Conservation (phyloP, 352 stramenopile species). For the Phytophthora cactorum region DNA sequence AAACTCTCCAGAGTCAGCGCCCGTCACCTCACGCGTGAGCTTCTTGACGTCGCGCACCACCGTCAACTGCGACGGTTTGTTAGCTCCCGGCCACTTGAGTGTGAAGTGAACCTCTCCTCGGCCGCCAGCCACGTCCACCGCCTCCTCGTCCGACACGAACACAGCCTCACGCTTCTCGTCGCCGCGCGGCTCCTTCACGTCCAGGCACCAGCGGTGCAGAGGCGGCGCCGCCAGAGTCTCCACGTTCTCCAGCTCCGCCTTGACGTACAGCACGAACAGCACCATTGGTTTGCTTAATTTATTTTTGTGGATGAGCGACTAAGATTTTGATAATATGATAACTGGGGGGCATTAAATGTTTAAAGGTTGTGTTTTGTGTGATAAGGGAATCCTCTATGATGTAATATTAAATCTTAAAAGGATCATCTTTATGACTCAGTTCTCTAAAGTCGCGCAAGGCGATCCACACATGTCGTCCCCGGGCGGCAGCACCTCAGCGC, state of each 20-base stretch:
- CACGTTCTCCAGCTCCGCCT: conserved; percentile 89
- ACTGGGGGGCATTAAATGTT: too few species aligned
- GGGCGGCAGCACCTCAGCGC: conserved; percentile 9
- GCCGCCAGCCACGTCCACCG: conserved; percentile 73
- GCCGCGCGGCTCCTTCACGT: conserved; percentile 82
- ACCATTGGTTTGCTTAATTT: conserved; percentile 50
- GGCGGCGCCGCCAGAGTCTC: conserved; percentile 70
- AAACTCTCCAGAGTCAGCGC: conserved; percentile 70
- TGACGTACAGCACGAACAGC: conserved; percentile 88
- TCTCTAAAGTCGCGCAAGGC: background rate
- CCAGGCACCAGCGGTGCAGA: conserved; percentile 83
- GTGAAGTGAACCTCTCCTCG: conserved; percentile 82
- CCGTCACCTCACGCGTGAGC: conserved; percentile 65
- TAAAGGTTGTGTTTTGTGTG: too few species aligned
- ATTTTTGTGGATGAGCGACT: background rate
- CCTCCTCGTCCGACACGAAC: conserved; percentile 84
- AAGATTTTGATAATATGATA: too few species aligned
- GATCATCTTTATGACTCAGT: background rate
- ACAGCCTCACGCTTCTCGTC: conserved; percentile 82
- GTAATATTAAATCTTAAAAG: background rate
- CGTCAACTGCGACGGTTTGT: conserved; percentile 81
- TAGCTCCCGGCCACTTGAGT: conserved; percentile 87
- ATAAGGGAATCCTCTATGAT: background rate
- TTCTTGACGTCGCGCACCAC: conserved; percentile 90
- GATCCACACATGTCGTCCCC: conserved; percentile 10